phyloP scores from a whole-genome alignment of 257 asterid species.

The Solanum rostratum region DNA sequence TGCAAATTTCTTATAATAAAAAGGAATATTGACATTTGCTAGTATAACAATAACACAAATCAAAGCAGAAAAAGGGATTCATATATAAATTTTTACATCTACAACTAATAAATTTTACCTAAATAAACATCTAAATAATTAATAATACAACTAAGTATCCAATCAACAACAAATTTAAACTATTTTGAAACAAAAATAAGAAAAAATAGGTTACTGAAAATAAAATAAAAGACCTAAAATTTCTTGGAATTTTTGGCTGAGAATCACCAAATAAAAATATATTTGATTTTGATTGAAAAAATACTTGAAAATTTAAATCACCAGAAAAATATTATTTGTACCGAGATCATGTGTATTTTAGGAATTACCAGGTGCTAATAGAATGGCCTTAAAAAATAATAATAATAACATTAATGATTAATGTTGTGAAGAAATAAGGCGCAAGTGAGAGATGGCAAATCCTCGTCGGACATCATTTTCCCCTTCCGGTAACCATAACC shows the following conservation, averaged over 20 bases:
- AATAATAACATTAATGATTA: too few relatives aligned
- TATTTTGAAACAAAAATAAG: neutral
- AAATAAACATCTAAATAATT: neutral
- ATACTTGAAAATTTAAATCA: too few relatives aligned
- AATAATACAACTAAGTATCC: neutral
- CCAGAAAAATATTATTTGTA: too few relatives aligned
- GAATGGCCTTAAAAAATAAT: too few relatives aligned
- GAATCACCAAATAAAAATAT: too few relatives aligned
- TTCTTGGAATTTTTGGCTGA: too few relatives aligned
- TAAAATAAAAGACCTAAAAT: too few relatives aligned
- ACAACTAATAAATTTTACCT: neutral
- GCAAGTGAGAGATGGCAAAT: constrained; percentile 49
- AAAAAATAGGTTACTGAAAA: too few relatives aligned
- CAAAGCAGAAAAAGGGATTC: neutral
- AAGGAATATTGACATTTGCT: neutral
- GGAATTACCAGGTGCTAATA: too few relatives aligned
- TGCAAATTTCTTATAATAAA: neutral
- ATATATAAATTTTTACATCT: too few relatives aligned
- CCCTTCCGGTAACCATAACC: constrained; percentile 16
- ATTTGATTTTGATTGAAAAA: too few relatives aligned
- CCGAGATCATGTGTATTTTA: too few relatives aligned
- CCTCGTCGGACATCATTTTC: constrained; percentile 63
- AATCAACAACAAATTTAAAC: neutral
- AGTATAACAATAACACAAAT: neutral
- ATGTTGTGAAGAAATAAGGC: neutral